phyloP scores from a whole-genome alignment of 139 green algal genomes.

The Astrephomene gubernaculifera region DNA sequence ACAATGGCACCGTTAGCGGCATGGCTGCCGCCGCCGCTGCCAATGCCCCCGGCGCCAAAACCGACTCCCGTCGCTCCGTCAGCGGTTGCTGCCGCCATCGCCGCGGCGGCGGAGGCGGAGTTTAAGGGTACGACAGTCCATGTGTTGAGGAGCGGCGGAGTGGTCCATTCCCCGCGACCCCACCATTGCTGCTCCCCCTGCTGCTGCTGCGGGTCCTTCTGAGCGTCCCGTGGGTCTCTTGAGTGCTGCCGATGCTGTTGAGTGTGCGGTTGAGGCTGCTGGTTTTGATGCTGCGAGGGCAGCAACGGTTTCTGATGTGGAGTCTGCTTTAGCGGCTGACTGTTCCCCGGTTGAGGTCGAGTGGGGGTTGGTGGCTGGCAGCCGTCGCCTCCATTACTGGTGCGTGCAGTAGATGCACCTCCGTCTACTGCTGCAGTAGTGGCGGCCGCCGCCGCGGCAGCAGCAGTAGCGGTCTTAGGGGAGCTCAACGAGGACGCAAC shows the following conservation, averaged over 20 bases:
- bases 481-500: too few relatives aligned
- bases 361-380: too few relatives aligned
- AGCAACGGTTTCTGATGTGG: not conserved
- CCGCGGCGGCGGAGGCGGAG: not conserved
- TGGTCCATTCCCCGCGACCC: not conserved
- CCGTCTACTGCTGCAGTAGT: too few relatives aligned
- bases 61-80: too few relatives aligned
- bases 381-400: too few relatives aligned
- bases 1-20: not conserved
- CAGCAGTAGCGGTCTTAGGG: too few relatives aligned
- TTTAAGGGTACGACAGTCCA: not conserved
- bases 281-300: not conserved
- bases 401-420: too few relatives aligned
- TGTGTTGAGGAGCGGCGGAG: not conserved
- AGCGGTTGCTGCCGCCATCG: not conserved
- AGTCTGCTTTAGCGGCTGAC: too few relatives aligned
- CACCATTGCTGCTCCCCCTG: not conserved
- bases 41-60: too few relatives aligned
- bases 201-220: too few relatives aligned
- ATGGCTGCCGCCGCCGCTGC: not conserved
- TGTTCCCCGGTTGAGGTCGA: too few relatives aligned
- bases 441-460: too few relatives aligned
- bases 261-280: not conserved
- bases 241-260: not conserved
- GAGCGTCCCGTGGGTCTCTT: not conserved